Conservation (phyloP, 2,329 filamentous ascomycete genomes). For the Aaosphaeria pasadenensis region DNA sequence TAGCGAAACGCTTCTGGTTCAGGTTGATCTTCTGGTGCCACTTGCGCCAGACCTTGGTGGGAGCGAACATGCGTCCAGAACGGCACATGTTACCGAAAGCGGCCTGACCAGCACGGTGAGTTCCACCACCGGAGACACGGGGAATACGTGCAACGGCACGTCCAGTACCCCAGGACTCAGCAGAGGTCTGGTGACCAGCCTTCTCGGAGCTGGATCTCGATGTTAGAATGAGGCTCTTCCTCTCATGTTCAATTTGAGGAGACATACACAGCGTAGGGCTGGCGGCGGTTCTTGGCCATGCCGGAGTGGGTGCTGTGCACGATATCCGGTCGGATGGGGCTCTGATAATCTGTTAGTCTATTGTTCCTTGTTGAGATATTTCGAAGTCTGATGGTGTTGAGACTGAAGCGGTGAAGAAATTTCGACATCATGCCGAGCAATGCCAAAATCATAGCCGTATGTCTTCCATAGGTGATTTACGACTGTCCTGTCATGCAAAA, state of each 20-base stretch:
- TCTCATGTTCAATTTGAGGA: neutral
- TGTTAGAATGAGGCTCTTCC: too few species aligned
- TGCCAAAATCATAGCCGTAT: too few species aligned
- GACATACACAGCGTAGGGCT: constrained; percentile 91
- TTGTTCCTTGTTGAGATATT: neutral
- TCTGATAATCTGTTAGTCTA: constrained; percentile 29
- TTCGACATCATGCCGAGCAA: too few species aligned
- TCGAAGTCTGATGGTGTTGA: too few species aligned
- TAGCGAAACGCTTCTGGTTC: constrained; percentile 98
- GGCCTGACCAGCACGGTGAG: constrained; percentile 99
- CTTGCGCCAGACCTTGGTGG: constrained; percentile 99
- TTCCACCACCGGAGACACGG: constrained; percentile 99
- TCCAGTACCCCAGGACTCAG: constrained; percentile 98
- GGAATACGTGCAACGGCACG: constrained; percentile 99
- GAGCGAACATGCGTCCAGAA: constrained; percentile 99
- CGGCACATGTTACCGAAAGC: constrained; percentile 99
- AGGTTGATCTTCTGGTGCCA: constrained; percentile 99
- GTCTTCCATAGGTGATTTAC: too few species aligned
- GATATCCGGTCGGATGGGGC: constrained; percentile 97
- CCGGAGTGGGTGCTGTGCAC: constrained; percentile 98
- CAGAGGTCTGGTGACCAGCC: constrained; percentile 99
- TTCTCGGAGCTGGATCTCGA: constrained; percentile 65
- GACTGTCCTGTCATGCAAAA: too few species aligned
- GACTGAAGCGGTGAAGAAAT: too few species aligned
- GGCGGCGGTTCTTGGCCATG: constrained; percentile 99